These are phyloP conservation scores for Glonium stellatum DNA, from an alignment of 495 filamentous ascomycete species.

Conservation along the genomic window DNA sequence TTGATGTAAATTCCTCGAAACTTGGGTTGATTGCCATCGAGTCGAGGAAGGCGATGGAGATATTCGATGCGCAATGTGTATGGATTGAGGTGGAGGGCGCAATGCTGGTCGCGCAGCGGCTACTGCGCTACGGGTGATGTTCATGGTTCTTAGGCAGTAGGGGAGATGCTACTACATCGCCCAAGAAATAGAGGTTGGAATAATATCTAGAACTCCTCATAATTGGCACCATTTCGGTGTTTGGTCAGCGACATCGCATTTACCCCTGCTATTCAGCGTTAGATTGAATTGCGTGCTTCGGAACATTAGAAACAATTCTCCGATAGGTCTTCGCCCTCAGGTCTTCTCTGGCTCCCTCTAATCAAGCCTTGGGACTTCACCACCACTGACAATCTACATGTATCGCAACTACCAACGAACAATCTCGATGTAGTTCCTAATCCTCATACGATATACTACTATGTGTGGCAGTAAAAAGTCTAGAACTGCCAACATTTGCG, in stretches of 20 bases:
- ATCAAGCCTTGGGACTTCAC: too few species aligned
- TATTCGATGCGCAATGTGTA: background rate
- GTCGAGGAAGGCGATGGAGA: background rate
- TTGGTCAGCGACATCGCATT: background rate
- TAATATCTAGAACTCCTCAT: background rate
- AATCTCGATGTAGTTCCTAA: too few species aligned
- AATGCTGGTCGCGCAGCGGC: constrained; percentile 5
- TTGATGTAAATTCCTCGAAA: constrained; percentile 23
- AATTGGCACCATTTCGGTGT: background rate
- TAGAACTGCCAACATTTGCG: too few species aligned
- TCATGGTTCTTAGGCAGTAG: constrained; percentile 8
- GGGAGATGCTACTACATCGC: background rate
- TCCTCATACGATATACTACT: too few species aligned
- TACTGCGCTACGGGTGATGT: constrained; percentile 17
- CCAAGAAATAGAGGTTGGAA: background rate
- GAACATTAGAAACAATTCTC: too few species aligned
- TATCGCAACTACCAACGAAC: too few species aligned
- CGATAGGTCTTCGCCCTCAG: too few species aligned
- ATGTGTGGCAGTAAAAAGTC: too few species aligned
- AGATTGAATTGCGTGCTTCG: background rate
- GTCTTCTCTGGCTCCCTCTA: too few species aligned
- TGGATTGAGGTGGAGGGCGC: background rate
- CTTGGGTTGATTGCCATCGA: constrained; percentile 18
- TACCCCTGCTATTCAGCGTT: background rate
- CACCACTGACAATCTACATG: too few species aligned